Conservation (phyloP, 2,329 filamentous ascomycete genomes). For the Tolypocladium ophioglossoides region DNA sequence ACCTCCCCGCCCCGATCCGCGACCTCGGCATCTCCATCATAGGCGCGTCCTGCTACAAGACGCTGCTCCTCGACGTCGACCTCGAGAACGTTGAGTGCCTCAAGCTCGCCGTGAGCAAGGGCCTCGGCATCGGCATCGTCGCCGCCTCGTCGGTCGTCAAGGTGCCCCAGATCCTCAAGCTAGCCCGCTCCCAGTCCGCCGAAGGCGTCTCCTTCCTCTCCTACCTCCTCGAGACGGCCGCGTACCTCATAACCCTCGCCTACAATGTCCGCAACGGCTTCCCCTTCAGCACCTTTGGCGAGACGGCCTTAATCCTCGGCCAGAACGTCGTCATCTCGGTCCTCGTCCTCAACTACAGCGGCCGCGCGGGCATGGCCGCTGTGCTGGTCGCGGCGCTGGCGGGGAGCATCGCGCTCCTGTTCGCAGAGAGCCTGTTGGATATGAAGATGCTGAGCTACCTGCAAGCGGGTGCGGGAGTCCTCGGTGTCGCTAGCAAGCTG, state of each 20-base stretch:
- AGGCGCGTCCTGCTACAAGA: slow-evolving; percentile 74
- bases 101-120: slow-evolving; percentile 86
- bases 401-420: slow-evolving; percentile 57
- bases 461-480: slow-evolving; percentile 72
- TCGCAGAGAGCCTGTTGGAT: slow-evolving; percentile 54
- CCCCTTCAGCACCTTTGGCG: slow-evolving; percentile 93
- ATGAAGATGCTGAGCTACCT: slow-evolving; percentile 60
- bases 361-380: slow-evolving; percentile 56
- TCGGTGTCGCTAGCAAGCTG: slow-evolving; percentile 83
- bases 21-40: slow-evolving; percentile 71
- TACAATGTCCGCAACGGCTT: slow-evolving; percentile 90
- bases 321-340: slow-evolving; percentile 89
- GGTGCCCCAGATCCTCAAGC: slow-evolving; percentile 91
- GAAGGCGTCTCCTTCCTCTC: slow-evolving; percentile 80
- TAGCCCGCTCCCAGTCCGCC: slow-evolving; percentile 69
- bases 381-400: slow-evolving; percentile 71
- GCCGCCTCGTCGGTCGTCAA: slow-evolving; percentile 86
- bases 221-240: slow-evolving; percentile 83
- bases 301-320: slow-evolving; percentile 81
- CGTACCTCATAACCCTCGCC: slow-evolving; percentile 79
- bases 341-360: slow-evolving; percentile 75
- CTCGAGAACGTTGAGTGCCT: slow-evolving; percentile 67
- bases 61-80: slow-evolving; percentile 77
- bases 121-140: slow-evolving; percentile 87
- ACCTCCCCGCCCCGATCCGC: slow-evolving; percentile 63